Evolutionary conservation across 1,139 yeast species (phyloP), one percentile per base, ranked within the genome.

Genomic region (Geotrichum carabidarum): DNA sequence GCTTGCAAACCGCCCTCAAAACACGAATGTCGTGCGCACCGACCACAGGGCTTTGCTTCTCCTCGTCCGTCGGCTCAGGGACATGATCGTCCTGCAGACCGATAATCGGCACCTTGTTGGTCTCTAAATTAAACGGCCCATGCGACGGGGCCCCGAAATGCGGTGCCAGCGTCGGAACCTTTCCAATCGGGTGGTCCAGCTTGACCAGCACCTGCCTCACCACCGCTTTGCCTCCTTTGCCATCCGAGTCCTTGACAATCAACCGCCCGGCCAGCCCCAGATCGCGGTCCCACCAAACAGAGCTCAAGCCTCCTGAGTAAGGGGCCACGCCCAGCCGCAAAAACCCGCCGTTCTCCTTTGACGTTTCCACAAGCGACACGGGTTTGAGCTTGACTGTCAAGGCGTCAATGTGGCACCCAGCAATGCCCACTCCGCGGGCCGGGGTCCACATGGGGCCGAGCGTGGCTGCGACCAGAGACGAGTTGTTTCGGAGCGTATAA

Each of bases 361-460:
- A 90, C 15, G 78, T 74, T 2, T 75, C 71, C 62, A 80, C 80
- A 63, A 83, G 81, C 18, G 95, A 86, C 44, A 87, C 74, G 7
- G 97, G 97, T 71, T 90, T 90, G 61, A 90, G 55, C 54, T 59
- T 57, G 50, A 64, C 58, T 48, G 88, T 82, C 17, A 95, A 93
- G 4, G 95, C 88, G 67, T 90, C 97, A 0, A 95, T 86, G 67
- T 90, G 97, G 8, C 94, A 91, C 9, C 95, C 96, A 49, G 88
- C 83, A 55, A 90, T 80, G 1, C 95, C 83, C 56, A 87, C 76
- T 8, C 95, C 93, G 59, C 84, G 82, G 11, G 95, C 95, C 15
- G 86, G 82, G 41, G 68, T 63, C 77, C 83, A 86, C 52, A 79
- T 68, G 46, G 90, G 91, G 18, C 90, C 84, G 27, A 71, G 58